Conservation (phyloP, 768 basidiomycete genomes). For the Trametopsis cervina region DNA sequence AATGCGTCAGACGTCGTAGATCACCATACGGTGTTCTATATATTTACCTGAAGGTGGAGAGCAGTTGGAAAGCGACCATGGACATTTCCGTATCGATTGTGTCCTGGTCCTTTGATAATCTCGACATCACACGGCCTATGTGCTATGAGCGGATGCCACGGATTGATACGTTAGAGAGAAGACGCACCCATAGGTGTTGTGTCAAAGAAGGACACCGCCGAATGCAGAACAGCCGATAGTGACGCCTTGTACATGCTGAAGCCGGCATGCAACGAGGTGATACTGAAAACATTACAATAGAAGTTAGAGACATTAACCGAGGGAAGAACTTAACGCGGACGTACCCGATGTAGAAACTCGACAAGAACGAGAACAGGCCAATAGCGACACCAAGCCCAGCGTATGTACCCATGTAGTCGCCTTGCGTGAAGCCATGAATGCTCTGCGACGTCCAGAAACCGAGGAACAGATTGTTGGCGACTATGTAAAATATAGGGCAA, state of each 20-base stretch:
- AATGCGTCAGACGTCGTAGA: not conserved
- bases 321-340: slow-evolving; percentile 1
- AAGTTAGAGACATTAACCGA: not conserved
- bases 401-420: slow-evolving; percentile 60
- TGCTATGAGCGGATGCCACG: not conserved
- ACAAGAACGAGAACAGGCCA: slow-evolving; percentile 43
- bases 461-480: slow-evolving; percentile 60
- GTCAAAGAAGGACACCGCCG: slow-evolving; percentile 65
- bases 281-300: slow-evolving; percentile 11
- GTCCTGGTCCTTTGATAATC: slow-evolving; percentile 57
- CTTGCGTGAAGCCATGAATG: slow-evolving; percentile 50
- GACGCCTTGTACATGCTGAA: slow-evolving; percentile 48
- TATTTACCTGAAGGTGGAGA: slow-evolving; percentile 18
- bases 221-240: slow-evolving; percentile 47
- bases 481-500: slow-evolving; percentile 19
- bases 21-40: not conserved
- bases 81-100: slow-evolving; percentile 46
- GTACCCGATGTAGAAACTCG: slow-evolving; percentile 45
- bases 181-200: slow-evolving; percentile 57
- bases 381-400: slow-evolving; percentile 39
- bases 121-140: slow-evolving; percentile 48
- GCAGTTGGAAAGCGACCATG: slow-evolving; percentile 36
- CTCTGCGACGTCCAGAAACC: slow-evolving; percentile 63
- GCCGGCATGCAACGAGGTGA: slow-evolving; percentile 30
- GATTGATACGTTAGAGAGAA: not conserved